Conservation (phyloP, 1,284 basidiomycete genomes). For the Grifola frondosa region DNA sequence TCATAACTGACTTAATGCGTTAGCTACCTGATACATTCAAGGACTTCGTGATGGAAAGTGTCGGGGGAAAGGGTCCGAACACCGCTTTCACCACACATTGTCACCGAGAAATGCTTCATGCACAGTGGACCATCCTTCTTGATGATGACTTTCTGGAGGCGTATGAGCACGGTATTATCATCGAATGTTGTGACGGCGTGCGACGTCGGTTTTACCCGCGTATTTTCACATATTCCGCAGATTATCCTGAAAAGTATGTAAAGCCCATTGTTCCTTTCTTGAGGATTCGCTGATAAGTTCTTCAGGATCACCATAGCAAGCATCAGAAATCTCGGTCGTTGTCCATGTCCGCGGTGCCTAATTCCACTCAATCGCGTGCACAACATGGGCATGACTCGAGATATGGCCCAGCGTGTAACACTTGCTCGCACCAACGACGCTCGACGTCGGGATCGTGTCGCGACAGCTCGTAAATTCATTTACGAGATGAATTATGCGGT, state of each 20-base stretch:
- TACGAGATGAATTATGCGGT: conserved; percentile 14
- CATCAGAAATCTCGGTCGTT: conserved; percentile 14
- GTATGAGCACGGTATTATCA: conserved; percentile 23
- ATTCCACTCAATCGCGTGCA: conserved; percentile 15
- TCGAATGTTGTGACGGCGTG: conserved; percentile 20
- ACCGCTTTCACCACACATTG: conserved; percentile 18
- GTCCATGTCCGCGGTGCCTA: conserved; percentile 34
- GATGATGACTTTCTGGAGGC: conserved; percentile 23
- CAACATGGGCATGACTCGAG: conserved; percentile 7
- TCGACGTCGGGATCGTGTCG: neutral
- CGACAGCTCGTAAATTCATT: conserved; percentile 12
- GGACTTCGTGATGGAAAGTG: neutral
- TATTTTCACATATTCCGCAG: conserved; percentile 26
- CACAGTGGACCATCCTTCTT: conserved; percentile 16
- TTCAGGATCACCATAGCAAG: conserved; percentile 19
- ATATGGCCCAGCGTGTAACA: neutral
- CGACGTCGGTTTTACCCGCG: conserved; percentile 18
- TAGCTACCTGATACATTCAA: conserved; percentile 1
- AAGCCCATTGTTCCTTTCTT: neutral
- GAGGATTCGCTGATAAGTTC: neutral
- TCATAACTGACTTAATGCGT: too few relatives aligned
- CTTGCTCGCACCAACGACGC: conserved; percentile 1
- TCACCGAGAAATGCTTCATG: conserved; percentile 25
- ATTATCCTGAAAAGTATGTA: conserved; percentile 32
- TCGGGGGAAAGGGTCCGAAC: neutral